Evolutionary conservation across 2,329 filamentous ascomycete genomes (phyloP), one percentile per base, ranked within the genome.

Genomic region (Talaromyces amestolkiae): DNA sequence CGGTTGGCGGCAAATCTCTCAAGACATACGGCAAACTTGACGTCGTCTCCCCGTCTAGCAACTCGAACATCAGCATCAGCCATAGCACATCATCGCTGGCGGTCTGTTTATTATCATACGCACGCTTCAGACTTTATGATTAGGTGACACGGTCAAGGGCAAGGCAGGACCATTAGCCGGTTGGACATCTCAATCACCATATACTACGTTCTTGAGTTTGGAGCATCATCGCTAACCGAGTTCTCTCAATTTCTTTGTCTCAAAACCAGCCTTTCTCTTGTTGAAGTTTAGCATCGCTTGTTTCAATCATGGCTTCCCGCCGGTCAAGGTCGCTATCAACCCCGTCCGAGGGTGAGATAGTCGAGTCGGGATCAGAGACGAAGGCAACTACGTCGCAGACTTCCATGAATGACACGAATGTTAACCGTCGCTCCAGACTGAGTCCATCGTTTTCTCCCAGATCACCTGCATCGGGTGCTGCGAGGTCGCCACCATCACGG

Each of bases 381-480:
- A 95, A 95, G 92, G 91, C 92, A 95, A 91, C 90, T 91, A 89
- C 80, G 80, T 83, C 90, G 89, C 87, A 89, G 85, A 84, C 85
- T 85, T 85, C 85, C 80, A 81, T 86, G 85, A 87, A 89, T 86
- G 86, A 88, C 89, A 89, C 83, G 87, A 88, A 86, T 87, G 89
- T 96, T 96, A 91, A 96, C 92, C 91, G 90, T 87, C 88, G 85
- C 85, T 86, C 90, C 91, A 96, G 92, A 93, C 85, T 81, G 81
- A 87, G 85, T 83, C 73, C 73, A 72, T 74, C 79, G 72, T 74
- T 76, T 69, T 74, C 75, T 65, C 70, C 80, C 78, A 86, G 83
- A 84, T 78, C 76, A 70, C 72, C 77, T 67, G 76, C 81, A 72
- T 85, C 86, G 39, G 77, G 80, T 75, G 47, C 27, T 31, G 81